phyloP scores from a whole-genome alignment of 2,329 filamentous ascomycete genomes.

The Diaporthe velutina region DNA sequence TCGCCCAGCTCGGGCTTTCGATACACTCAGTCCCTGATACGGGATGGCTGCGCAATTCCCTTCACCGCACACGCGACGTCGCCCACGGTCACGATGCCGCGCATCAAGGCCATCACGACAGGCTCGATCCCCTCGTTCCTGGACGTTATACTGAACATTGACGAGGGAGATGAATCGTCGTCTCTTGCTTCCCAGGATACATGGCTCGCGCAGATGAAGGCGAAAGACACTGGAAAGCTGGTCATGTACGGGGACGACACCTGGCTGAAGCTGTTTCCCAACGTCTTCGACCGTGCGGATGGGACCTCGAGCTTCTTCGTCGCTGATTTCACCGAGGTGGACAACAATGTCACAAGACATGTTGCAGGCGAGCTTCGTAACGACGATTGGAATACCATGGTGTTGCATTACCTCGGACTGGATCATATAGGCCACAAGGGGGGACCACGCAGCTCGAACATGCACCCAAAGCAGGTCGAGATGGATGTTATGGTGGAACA shows the following conservation, averaged over 20 bases:
- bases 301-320: slow-evolving; percentile 99
- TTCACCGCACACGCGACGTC: slow-evolving; percentile 97
- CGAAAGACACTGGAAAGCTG: slow-evolving; percentile 77
- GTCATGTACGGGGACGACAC: slow-evolving; percentile 98
- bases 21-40: slow-evolving; percentile 93
- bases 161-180: slow-evolving; percentile 92
- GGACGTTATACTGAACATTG: slow-evolving; percentile 95
- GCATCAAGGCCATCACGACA: slow-evolving; percentile 96
- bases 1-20: slow-evolving; percentile 82
- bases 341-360: slow-evolving; percentile 96
- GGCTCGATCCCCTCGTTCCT: slow-evolving; percentile 98
- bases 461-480: slow-evolving; percentile 92
- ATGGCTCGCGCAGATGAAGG: slow-evolving; percentile 94
- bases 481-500: slow-evolving; percentile 88
- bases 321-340: slow-evolving; percentile 97
- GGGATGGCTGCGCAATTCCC: slow-evolving; percentile 84
- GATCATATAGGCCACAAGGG: slow-evolving; percentile 99
- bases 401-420: slow-evolving; percentile 94
- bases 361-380: slow-evolving; percentile 80
- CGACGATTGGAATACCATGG: slow-evolving; percentile 91
- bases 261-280: slow-evolving; percentile 96
- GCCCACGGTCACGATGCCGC: slow-evolving; percentile 97
- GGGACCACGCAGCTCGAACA: slow-evolving; percentile 88
- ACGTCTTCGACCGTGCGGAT: slow-evolving; percentile 86
- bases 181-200: slow-evolving; percentile 91